phyloP scores from a whole-genome alignment of 805 yeast species.

The Starmerella tilneyi region DNA sequence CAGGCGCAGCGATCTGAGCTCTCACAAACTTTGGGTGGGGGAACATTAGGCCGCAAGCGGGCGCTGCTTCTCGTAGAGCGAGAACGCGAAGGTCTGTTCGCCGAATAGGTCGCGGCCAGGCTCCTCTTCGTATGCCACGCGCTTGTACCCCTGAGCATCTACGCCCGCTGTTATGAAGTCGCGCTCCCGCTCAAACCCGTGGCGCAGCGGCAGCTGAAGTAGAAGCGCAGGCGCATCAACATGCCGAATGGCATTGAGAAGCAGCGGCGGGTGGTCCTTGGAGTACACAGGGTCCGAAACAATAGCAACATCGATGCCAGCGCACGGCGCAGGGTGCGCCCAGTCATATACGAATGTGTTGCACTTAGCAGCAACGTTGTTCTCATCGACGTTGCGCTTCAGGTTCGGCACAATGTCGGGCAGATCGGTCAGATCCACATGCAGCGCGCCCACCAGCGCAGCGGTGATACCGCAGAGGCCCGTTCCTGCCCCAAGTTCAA shows the following conservation, averaged over 20 bases:
- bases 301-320: slow-evolving; percentile 48
- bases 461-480: slow-evolving; percentile 78
- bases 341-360: slow-evolving; percentile 60
- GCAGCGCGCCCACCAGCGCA: slow-evolving; percentile 40
- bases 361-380: slow-evolving; percentile 30
- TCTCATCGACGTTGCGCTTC: slow-evolving; percentile 45
- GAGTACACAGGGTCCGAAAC: slow-evolving; percentile 88
- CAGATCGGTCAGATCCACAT: slow-evolving; percentile 59
- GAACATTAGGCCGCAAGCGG: too few species aligned
- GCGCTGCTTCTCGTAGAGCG: background rate
- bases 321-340: slow-evolving; percentile 45
- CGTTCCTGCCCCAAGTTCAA: slow-evolving; percentile 91
- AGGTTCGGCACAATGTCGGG: slow-evolving; percentile 67
- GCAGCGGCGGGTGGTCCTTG: slow-evolving; percentile 64
- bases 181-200: slow-evolving; percentile 56
- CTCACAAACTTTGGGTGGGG: too few species aligned
- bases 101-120: slow-evolving; percentile 49
- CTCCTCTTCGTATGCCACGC: slow-evolving; percentile 38
- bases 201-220: slow-evolving; percentile 68
- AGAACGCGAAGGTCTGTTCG: slow-evolving; percentile 17
- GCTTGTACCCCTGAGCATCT: slow-evolving; percentile 27
- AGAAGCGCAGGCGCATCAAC: slow-evolving; percentile 42
- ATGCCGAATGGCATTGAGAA: slow-evolving; percentile 46
- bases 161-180: slow-evolving; percentile 49
- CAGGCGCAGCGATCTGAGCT: too few species aligned